Base-by-base conservation (phyloP, 441 rosid genomes). In the Viola pubescens region DNA sequence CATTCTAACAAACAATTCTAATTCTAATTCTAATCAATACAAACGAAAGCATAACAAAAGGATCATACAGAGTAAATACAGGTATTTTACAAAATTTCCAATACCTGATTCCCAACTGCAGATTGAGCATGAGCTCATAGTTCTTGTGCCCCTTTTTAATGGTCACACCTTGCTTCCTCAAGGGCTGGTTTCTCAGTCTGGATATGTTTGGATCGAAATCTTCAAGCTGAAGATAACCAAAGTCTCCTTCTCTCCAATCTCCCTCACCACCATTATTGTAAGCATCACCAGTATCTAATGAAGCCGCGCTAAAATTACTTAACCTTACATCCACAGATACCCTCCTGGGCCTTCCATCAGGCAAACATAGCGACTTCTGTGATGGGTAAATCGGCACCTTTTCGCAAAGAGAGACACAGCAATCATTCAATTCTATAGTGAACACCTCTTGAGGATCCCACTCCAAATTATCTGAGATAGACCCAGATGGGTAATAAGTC, bases 81-180 rank as follows among this genome's bases (percentile, higher is more conserved):
- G n/a, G n/a, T n/a, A 49, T 6, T 19, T 38, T 12, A 56, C 47
- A 45, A 68, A 64, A 53, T 11, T 48, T n/a, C 38, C 48, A 53
- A 37, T 79, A 89, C 98, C 98, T 89, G 75, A 92, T 89, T 65
- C 98, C 98, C 14, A 92, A 63, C 81, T 92, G 98, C 73, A 92
- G 82, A 76, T 92, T 89, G 59, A 92, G 97, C 98, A 92, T 92
- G 61, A 92, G 94, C 2, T 89, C 97, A 64, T 87, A 92, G 65
- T 92, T 92, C 79, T 88, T 89, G 59, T 92, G 98, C 40, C 98
- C 97, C 75, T 84, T 92, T 6, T 86, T 74, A 61, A 92, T 89
- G 1, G 91, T 89, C 67, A 72, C 79, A 45, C 97, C 98, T 69
- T 81, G 94, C 78, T 71, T 84, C 81, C 81, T 89, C 38, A 68